These are phyloP conservation scores for Bipolaris bicolor DNA, from an alignment of 2,329 filamentous ascomycete genomes.

Conservation along the genomic window DNA sequence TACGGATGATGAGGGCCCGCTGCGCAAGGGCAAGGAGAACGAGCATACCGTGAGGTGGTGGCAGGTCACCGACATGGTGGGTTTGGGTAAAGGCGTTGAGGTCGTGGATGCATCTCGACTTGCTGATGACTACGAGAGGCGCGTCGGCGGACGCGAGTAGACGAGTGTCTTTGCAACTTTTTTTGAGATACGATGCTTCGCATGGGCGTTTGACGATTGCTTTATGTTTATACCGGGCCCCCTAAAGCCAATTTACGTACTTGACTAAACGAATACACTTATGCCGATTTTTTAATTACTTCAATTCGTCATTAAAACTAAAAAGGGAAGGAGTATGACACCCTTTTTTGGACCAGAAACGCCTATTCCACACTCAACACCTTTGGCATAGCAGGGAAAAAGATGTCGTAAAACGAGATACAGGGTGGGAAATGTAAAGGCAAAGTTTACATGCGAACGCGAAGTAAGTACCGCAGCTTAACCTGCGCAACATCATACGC, in stretches of 20 bases:
- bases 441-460: conserved; percentile 52
- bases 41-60: conserved; percentile 66
- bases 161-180: too few species aligned
- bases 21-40: conserved; percentile 31
- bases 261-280: conserved; percentile 13
- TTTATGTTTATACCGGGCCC: conserved; percentile 10
- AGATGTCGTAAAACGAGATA: not conserved
- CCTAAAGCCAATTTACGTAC: conserved; percentile 3
- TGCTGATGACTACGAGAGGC: conserved; percentile 84
- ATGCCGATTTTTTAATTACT: not conserved
- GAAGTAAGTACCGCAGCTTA: conserved; percentile 71
- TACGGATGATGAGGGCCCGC: conserved; percentile 63
- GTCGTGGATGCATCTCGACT: conserved; percentile 84
- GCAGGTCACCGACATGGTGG: conserved; percentile 80
- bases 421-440: not conserved
- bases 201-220: conserved; percentile 5
- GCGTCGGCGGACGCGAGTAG: conserved; percentile 68
- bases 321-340: too few species aligned
- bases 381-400: not conserved
- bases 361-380: not conserved
- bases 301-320: not conserved
- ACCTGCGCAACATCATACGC: conserved; percentile 73
- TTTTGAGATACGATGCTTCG: not conserved
- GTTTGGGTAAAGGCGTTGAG: conserved; percentile 83
- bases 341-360: not conserved